A percentile compares a stretch with the other conserved stretches of the same genome.
Conservation (phyloP, 2,329 filamentous ascomycete genomes). For the Diaporthe eres region DNA sequence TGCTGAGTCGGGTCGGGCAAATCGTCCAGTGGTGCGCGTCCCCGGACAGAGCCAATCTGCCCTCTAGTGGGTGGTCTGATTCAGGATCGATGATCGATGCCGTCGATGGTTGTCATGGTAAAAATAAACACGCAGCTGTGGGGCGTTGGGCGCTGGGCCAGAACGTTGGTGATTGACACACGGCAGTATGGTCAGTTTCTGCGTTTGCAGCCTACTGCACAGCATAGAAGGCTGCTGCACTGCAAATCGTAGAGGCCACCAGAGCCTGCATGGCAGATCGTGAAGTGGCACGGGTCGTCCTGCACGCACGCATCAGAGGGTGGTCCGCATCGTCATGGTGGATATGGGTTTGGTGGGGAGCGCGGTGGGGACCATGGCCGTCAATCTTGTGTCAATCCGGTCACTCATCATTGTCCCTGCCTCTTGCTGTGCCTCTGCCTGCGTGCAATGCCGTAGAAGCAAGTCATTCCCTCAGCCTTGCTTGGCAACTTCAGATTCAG, state of each 20-base stretch:
- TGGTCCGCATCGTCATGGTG: slow-evolving; percentile 23
- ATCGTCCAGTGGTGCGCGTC: slow-evolving; percentile 6
- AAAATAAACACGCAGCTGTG: slow-evolving; percentile 36
- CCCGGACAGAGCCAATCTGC: slow-evolving; percentile 1
- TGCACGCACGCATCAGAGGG: slow-evolving; percentile 33
- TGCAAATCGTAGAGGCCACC: background rate
- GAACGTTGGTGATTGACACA: slow-evolving; percentile 21
- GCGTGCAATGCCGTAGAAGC: background rate
- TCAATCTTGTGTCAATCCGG: slow-evolving; percentile 12
- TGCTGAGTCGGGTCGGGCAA: background rate
- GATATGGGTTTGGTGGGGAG: slow-evolving; percentile 14
- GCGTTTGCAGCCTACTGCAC: slow-evolving; percentile 15
- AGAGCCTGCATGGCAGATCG: slow-evolving; percentile 5
- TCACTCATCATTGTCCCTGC: background rate
- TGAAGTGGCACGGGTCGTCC: slow-evolving; percentile 30
- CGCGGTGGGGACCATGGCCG: background rate
- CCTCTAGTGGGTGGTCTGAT: background rate
- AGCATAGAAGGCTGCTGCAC: background rate
- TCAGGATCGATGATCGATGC: slow-evolving; percentile 34
- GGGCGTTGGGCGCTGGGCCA: slow-evolving; percentile 32
- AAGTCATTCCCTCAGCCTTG: slow-evolving; percentile 37
- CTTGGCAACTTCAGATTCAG: slow-evolving; percentile 30
- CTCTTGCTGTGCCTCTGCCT: background rate
- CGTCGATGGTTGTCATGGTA: slow-evolving; percentile 5
- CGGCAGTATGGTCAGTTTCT: background rate